Evolutionary conservation across 2,329 filamentous ascomycete species (phyloP), one percentile per base, ranked within the genome.

Genomic region (Clonostachys sp.): DNA sequence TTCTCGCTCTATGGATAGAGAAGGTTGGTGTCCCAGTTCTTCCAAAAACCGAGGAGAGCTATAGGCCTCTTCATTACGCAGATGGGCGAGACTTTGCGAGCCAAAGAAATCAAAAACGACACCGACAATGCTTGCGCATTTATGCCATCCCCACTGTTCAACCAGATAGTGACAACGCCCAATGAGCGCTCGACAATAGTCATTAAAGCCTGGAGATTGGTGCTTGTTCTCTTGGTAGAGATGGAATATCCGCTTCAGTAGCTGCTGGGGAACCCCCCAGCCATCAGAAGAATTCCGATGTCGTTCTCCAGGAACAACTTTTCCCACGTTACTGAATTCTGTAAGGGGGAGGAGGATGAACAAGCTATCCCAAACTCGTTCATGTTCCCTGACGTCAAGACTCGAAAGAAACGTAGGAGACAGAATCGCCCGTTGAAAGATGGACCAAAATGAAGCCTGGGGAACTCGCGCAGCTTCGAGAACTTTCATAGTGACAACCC

Each of bases 51-150:
- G 66, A 1, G 83, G 81, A 5, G 83, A 86, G 47, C 70, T 70
- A 54, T 78, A 78, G 2, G 75, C 78, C 56, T 84, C 79, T 57
- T 87, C 84, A 49, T 86, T 85, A 36, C 80, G 76, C 40, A 87
- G 59, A 59, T 87, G 79, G 3, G 75, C 74, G 12, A 87, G 71
- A 42, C 78, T 74, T 51, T 82, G 79, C 3, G 76, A 75, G 10
- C 81, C 82, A 54, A 86, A 87, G 57, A 86, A 86, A 61, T 87
- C 83, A 51, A 86, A 87, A 4, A 87, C 75, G 2, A 75, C 69
- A 2, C 82, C 80, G 34, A 86, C 67, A 13, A 86, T 71, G 12
- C 72, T 66, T 42, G 75, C 77, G 54, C 76, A 80, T 50, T 70
- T 78, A 36, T 70, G 70, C 84, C 84, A 87, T 5, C 80, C 80